phyloP scores from a whole-genome alignment of 2,329 filamentous ascomycete species.

The Sporothrix euskadiensis region DNA sequence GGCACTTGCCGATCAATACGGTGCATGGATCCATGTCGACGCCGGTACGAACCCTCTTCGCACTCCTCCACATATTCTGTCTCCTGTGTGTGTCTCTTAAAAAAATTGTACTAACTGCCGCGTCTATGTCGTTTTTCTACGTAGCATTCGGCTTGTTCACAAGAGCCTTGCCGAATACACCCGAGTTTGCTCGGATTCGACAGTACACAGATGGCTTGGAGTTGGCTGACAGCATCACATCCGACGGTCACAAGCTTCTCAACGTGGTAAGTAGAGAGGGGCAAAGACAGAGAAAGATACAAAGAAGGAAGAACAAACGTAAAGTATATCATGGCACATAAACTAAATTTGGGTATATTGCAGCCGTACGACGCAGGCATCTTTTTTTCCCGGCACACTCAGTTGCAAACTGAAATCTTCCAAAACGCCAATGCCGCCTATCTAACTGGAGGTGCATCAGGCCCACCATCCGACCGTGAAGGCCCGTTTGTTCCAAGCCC shows the following conservation, averaged over 20 bases:
- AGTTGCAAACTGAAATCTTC: conserved; percentile 65
- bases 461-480: conserved; percentile 30
- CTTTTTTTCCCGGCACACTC: conserved; percentile 71
- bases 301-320: not conserved
- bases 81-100: not conserved
- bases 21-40: conserved; percentile 87
- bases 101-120: not conserved
- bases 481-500: conserved; percentile 66
- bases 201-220: conserved; percentile 65
- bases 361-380: conserved; percentile 89
- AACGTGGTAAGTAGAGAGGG: conserved; percentile 65
- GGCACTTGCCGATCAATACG: conserved; percentile 68
- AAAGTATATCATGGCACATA: too few relatives aligned
- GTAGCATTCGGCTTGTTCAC: conserved; percentile 82
- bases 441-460: conserved; percentile 45
- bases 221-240: conserved; percentile 81
- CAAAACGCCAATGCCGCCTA: conserved; percentile 86
- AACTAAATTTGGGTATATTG: not conserved
- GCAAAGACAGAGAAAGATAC: not conserved
- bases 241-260: conserved; percentile 87
- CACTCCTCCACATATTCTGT: not conserved
- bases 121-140: not conserved
- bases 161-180: conserved; percentile 58
- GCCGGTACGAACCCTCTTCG: conserved; percentile 53
- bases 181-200: conserved; percentile 58